Base-by-base conservation (phyloP, 2,329 filamentous ascomycete genomes). In the Aspergillus bombycis region DNA sequence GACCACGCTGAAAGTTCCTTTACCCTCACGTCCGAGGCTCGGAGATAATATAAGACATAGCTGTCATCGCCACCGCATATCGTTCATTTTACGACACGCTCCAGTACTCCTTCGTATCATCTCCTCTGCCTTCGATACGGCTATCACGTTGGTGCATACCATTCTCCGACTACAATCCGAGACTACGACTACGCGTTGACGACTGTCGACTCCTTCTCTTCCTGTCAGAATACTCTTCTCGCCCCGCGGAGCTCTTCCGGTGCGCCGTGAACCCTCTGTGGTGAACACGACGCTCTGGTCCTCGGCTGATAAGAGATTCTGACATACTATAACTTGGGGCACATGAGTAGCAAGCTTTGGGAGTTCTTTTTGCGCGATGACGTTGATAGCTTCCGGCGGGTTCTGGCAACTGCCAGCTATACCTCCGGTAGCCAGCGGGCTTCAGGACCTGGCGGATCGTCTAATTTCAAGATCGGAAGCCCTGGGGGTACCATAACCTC, bases 271-370 rank as follows among this genome's bases (percentile, higher is more conserved):
- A 85, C 89, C 90, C 89, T 62, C 70, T 69, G 91, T 90, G 91
- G 88, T 90, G 89, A 93, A 89, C 92, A 92, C 92, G 90, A 96
- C 93, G 92, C 89, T 90, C 86, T 77, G 79, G 79, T 82, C 84
- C 82, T 81, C 85, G 87, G 83, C 81, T 80, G 79, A 78, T 75
- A 78, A 81, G 82, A 77, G 72, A 70, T 77, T 76, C 73, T 70
- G 71, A 70, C 68, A 68, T 54, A 60, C 68, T 60, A 75, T 60
- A 71, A 73, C 63, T 73, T 70, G 71, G 79, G 77, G 82, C 88
- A 88, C 88, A 95, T 98, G 94, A 98, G 92, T 90, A 91, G 93
- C 84, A 88, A 91, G 87, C 89, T 99, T 80, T 97, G 94, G 94
- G 94, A 93, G 86, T 92, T 88, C 79, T 98, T 94, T 79, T 91